phyloP scores from a whole-genome alignment of 1,284 basidiomycete species.

The Pyrrhoderma noxium region DNA sequence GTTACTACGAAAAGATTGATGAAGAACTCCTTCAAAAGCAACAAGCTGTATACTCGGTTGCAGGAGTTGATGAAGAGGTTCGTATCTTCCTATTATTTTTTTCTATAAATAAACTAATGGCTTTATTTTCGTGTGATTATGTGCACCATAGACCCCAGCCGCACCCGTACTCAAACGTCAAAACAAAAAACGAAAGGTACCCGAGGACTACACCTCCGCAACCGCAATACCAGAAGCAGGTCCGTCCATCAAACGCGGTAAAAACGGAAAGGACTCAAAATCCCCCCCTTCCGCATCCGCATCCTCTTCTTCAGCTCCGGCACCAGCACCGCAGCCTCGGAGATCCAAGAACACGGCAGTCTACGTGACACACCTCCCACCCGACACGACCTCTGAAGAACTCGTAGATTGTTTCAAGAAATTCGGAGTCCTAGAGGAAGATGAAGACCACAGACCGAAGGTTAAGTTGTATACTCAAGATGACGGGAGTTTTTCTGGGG shows the following conservation, averaged over 20 bases:
- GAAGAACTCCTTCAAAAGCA: conserved; percentile 79
- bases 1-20: conserved; percentile 68
- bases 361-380: conserved; percentile 83
- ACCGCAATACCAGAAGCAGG: conserved; percentile 36
- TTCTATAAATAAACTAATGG: not conserved
- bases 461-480: conserved; percentile 92
- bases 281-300: conserved; percentile 28
- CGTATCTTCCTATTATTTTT: conserved; percentile 28
- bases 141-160: conserved; percentile 64
- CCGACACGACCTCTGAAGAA: conserved; percentile 69
- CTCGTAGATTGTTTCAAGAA: conserved; percentile 79
- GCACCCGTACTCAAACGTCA: conserved; percentile 73
- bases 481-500: conserved; percentile 88
- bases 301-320: conserved; percentile 29
- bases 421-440: conserved; percentile 90
- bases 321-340: conserved; percentile 31
- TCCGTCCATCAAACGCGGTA: conserved; percentile 56
- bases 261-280: conserved; percentile 39
- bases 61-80: conserved; percentile 88
- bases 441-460: conserved; percentile 79
- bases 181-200: conserved; percentile 77
- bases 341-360: conserved; percentile 89
- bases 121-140: conserved; percentile 16
- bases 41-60: conserved; percentile 87
- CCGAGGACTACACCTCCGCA: conserved; percentile 65